A percentile compares a stretch with the other conserved stretches of the same genome.
Conservation (phyloP, 2,329 filamentous ascomycete species). For the Hypoxylon sp. region DNA sequence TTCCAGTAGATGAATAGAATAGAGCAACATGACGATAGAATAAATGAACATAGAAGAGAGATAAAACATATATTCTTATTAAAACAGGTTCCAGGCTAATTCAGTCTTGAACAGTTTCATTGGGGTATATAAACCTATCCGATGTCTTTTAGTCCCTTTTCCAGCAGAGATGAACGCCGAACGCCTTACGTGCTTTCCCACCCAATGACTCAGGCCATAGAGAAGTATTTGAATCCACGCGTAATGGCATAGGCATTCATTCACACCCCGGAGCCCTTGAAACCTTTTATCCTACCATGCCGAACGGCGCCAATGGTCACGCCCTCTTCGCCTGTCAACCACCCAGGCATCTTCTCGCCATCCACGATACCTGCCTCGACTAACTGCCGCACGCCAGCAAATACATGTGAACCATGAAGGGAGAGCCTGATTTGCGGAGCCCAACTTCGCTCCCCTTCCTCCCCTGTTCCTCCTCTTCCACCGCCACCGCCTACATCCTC, state of each 20-base stretch:
- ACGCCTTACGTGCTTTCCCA: constrained; percentile 11
- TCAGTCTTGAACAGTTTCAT: constrained; percentile 9
- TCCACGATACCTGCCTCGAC: constrained; percentile 84
- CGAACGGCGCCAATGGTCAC: constrained; percentile 80
- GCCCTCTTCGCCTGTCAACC: constrained; percentile 91
- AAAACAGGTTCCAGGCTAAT: too few species aligned
- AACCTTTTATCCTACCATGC: constrained; percentile 74
- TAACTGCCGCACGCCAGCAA: constrained; percentile 82
- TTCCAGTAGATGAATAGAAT: constrained; percentile 73
- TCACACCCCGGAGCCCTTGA: constrained; percentile 70
- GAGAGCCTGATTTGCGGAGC: constrained; percentile 74
- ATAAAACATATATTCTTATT: background rate
- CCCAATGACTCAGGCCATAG: background rate
- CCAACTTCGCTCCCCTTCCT: constrained; percentile 59
- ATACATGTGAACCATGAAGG: constrained; percentile 83
- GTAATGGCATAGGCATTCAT: background rate
- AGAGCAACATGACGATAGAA: constrained; percentile 12
- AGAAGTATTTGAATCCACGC: background rate
- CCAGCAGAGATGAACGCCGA: constrained; percentile 15
- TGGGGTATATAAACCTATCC: constrained; percentile 39
- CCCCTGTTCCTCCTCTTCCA: constrained; percentile 45
- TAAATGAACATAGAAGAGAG: constrained; percentile 12
- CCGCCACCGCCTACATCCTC: constrained; percentile 47
- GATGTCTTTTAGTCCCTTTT: constrained; percentile 7
- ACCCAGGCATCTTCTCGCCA: constrained; percentile 84